Conservation (phyloP, 2,329 filamentous ascomycete genomes). For the Arthroderma sp. region DNA sequence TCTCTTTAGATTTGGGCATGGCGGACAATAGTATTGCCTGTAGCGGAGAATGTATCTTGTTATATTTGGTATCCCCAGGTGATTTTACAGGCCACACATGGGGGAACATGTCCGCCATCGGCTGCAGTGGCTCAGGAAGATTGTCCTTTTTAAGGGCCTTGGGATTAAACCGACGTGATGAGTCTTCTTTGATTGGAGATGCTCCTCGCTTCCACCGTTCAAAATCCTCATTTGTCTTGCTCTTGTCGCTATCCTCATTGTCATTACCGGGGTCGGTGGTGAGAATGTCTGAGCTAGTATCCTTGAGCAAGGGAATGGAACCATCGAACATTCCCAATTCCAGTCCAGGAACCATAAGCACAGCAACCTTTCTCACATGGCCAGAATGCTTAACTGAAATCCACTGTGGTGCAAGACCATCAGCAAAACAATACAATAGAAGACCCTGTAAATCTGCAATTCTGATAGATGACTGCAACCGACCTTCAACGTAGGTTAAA, state of each 20-base stretch:
- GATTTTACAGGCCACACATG: constrained; percentile 83
- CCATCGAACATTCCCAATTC: constrained; percentile 81
- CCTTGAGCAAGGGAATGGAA: constrained; percentile 23
- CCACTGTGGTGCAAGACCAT: constrained; percentile 50
- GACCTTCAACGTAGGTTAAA: constrained; percentile 41
- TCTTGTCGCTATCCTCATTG: constrained; percentile 2
- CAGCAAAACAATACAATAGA: constrained; percentile 48
- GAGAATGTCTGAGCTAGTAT: constrained; percentile 15
- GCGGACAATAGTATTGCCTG: constrained; percentile 70
- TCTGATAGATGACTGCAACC: constrained; percentile 42
- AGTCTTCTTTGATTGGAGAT: constrained; percentile 16
- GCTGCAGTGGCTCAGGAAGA: constrained; percentile 42
- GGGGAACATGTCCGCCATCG: constrained; percentile 68
- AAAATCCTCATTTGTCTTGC: constrained; percentile 18
- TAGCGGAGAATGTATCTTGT: constrained; percentile 74
- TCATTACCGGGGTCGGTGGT: neutral
- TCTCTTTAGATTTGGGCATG: constrained; percentile 54
- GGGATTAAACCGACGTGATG: constrained; percentile 22
- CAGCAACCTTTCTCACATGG: constrained; percentile 59
- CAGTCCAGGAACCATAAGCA: constrained; percentile 82
- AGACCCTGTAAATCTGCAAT: constrained; percentile 46
- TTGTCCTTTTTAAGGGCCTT: constrained; percentile 17
- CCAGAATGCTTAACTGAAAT: constrained; percentile 45
- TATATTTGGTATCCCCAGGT: constrained; percentile 69
- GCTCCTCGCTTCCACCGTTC: constrained; percentile 28